Percentiles rank a stretch among this genome's conserved stretches.
Conservation (phyloP, 768 basidiomycete genomes). For the Gelatoporia subvermispora region DNA sequence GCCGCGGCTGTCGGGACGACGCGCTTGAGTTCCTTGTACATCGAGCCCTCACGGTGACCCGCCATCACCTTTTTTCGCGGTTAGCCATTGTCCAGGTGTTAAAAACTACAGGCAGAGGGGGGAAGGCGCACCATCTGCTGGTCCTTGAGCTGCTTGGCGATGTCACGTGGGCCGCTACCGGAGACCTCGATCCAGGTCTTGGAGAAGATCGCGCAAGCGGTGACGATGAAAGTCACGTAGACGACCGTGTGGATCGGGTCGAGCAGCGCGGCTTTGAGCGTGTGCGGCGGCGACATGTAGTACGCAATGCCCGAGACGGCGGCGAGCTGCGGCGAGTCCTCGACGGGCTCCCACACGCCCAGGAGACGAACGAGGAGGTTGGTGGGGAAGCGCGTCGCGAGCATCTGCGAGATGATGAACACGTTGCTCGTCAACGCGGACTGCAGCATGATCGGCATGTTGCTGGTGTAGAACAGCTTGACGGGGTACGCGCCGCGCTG, state of each 20-base stretch:
- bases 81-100: not conserved
- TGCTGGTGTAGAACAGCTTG: conserved; percentile 97
- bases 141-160: conserved; percentile 98
- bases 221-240: conserved; percentile 89
- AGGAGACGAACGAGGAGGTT: conserved; percentile 88
- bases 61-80: conserved; percentile 55
- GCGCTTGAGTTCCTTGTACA: conserved; percentile 99
- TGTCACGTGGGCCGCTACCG: conserved; percentile 90
- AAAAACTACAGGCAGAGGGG: conserved; percentile 4
- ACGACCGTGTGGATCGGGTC: conserved; percentile 93
- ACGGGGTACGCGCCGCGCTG: conserved; percentile 93
- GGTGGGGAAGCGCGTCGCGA: conserved; percentile 83
- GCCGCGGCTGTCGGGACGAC: conserved; percentile 98
- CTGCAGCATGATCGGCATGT: conserved; percentile 99
- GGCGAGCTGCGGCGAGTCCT: conserved; percentile 88
- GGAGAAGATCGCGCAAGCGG: conserved; percentile 94
- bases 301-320: conserved; percentile 91
- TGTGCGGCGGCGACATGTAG: conserved; percentile 98
- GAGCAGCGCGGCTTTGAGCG: conserved; percentile 76
- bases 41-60: conserved; percentile 88
- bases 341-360: conserved; percentile 98
- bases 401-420: conserved; percentile 96
- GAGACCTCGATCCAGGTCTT: conserved; percentile 99
- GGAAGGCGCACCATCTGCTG: conserved; percentile 75
- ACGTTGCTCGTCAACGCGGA: conserved; percentile 89